A percentile compares a stretch with the other conserved stretches of the same genome.
Evolutionary conservation across 768 basidiomycete genomes (phyloP).

Genomic region (Solioccasus polychromus): DNA sequence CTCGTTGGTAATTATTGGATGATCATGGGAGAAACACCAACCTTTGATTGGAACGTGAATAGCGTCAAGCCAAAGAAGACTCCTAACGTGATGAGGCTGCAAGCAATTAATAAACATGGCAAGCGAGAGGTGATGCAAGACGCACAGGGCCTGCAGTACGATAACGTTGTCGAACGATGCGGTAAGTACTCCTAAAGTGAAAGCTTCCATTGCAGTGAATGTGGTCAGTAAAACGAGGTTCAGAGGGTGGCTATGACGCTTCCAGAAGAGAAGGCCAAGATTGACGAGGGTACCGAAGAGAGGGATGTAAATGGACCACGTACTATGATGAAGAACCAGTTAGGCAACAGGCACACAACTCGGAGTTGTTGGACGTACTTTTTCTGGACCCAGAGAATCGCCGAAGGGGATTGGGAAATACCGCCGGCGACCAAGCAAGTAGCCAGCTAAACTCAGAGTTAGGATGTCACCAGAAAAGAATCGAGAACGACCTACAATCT

Average conservation of each 20-base stretch:
- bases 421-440: constrained; percentile 75
- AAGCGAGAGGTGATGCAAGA: constrained; percentile 5
- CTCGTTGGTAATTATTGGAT: not conserved
- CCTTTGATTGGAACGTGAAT: constrained; percentile 94
- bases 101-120: constrained; percentile 8
- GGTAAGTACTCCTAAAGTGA: constrained; percentile 82
- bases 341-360: not conserved
- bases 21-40: constrained; percentile 27
- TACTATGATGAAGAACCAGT: constrained; percentile 37
- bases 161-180: constrained; percentile 70
- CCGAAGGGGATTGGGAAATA: constrained; percentile 59
- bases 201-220: constrained; percentile 90
- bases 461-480: not conserved
- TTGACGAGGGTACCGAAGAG: constrained; percentile 77
- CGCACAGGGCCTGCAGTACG: constrained; percentile 85
- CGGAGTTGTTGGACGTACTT: constrained; percentile 47
- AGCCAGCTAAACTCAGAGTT: constrained; percentile 43
- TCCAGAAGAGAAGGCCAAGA: constrained; percentile 84
- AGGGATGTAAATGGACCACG: constrained; percentile 79
- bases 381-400: constrained; percentile 67
- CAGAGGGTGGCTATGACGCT: constrained; percentile 85
- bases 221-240: constrained; percentile 82
- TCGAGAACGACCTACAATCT: constrained; percentile 53
- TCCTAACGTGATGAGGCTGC: constrained; percentile 81
- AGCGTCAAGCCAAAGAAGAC: constrained; percentile 92